Conservation (phyloP, 108 stramenopile species). For the Cyclotella atomus region DNA sequence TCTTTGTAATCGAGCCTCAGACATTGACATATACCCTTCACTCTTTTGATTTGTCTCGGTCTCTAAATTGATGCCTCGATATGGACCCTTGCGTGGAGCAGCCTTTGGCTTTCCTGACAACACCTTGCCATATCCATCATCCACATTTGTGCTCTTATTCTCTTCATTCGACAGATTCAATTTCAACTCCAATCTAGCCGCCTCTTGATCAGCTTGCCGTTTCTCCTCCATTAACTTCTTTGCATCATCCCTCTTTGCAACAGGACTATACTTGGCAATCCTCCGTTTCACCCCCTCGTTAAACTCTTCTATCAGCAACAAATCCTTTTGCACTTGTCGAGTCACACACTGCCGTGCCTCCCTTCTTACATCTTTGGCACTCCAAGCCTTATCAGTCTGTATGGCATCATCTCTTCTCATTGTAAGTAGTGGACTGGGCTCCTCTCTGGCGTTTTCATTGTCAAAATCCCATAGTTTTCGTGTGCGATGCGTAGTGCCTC, state of each 20-base stretch:
- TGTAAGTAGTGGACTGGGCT: background rate
- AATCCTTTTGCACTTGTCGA: background rate
- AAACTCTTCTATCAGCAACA: background rate
- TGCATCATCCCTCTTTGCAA: background rate
- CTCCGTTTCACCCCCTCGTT: constrained; percentile 9
- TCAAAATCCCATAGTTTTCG: constrained; percentile 18
- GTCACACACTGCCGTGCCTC: constrained; percentile 10
- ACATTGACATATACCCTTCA: background rate
- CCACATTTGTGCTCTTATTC: background rate
- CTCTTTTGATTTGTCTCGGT: background rate
- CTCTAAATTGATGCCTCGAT: constrained; percentile 23
- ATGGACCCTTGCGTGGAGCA: background rate
- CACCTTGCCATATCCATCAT: constrained; percentile 1
- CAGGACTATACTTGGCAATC: constrained; percentile 4
- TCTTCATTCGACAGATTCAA: background rate
- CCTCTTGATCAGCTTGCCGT: background rate
- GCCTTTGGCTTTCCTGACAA: background rate
- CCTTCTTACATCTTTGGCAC: background rate
- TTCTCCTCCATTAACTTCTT: background rate
- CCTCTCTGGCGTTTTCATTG: background rate
- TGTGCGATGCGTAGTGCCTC: constrained; percentile 6
- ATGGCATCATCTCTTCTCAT: background rate
- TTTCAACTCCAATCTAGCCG: constrained; percentile 9
- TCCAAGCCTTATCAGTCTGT: background rate
- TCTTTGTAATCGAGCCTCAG: background rate